phyloP scores from a whole-genome alignment of 2,329 filamentous ascomycete genomes.

The Fusarium oxysporum region DNA sequence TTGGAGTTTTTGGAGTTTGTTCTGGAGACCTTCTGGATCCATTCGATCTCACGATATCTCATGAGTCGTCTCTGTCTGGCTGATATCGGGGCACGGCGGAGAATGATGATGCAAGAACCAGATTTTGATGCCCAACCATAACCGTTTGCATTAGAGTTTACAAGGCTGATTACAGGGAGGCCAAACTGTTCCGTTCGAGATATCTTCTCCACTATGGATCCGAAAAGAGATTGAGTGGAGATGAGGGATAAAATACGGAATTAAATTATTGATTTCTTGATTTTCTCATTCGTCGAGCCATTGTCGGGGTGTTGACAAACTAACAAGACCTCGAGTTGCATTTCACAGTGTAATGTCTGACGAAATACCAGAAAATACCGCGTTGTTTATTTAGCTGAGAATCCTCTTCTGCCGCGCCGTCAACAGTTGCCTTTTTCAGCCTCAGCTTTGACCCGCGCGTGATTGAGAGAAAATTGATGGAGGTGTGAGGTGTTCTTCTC shows the following conservation, averaged over 20 bases:
- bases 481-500: slow-evolving; percentile 15
- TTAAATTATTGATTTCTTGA: not conserved
- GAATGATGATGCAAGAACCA: slow-evolving; percentile 29
- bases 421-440: slow-evolving; percentile 17
- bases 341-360: not conserved
- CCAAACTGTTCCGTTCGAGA: slow-evolving; percentile 5
- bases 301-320: not conserved
- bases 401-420: not conserved
- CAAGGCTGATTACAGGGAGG: slow-evolving; percentile 25
- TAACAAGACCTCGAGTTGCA: not conserved
- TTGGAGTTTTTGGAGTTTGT: slow-evolving; percentile 10
- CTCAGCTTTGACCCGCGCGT: slow-evolving; percentile 21
- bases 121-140: slow-evolving; percentile 31
- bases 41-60: slow-evolving; percentile 1
- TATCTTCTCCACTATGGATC: slow-evolving; percentile 15
- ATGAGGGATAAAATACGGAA: slow-evolving; percentile 25
- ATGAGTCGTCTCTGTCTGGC: slow-evolving; percentile 13
- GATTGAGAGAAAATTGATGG: slow-evolving; percentile 23
- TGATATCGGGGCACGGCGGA: slow-evolving; percentile 9
- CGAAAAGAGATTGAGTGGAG: slow-evolving; percentile 14
- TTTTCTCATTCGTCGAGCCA: slow-evolving; percentile 14
- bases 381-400: not conserved
- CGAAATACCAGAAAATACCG: slow-evolving; percentile 12
- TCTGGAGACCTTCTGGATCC: slow-evolving; percentile 20
- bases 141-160: slow-evolving; percentile 27